These are phyloP conservation scores for Aurantiochytrium sp. DNA, from an alignment of 108 stramenopile genomes.

Conservation along the genomic window DNA sequence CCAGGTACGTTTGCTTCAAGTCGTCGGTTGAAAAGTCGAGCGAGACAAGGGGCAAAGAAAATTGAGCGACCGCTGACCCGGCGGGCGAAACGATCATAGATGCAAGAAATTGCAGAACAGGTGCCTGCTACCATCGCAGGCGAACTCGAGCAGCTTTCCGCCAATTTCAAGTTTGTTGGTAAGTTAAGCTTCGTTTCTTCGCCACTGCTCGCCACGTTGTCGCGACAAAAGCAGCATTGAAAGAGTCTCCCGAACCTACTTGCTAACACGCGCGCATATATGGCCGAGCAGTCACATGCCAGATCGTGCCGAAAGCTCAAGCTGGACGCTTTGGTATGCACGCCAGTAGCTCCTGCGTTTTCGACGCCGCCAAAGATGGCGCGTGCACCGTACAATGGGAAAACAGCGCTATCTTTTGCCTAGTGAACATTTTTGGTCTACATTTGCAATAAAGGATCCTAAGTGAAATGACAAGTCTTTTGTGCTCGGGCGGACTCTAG, in stretches of 20 bases:
- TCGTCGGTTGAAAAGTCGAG: not conserved
- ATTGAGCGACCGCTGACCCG: not conserved
- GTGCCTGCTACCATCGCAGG: not conserved
- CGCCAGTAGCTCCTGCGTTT: not conserved
- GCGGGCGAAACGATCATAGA: not conserved
- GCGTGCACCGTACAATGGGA: not conserved
- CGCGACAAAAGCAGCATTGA: not conserved
- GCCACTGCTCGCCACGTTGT: not conserved
- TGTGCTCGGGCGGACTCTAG: not conserved
- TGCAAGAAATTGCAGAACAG: not conserved
- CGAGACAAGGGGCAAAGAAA: not conserved
- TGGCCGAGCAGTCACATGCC: not conserved
- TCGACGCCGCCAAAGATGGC: not conserved
- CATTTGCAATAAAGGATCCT: not conserved
- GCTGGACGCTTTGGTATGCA: not conserved
- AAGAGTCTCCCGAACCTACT: not conserved
- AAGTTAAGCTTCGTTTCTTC: not conserved
- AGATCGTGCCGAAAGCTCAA: not conserved
- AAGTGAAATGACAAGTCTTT: not conserved
- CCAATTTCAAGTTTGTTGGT: not conserved
- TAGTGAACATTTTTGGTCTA: not conserved
- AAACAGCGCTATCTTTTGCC: not conserved
- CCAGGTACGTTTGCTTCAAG: not conserved
- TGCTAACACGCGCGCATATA: not conserved
- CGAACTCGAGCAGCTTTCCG: not conserved